Conservation (phyloP, 345 rosid genomes). For the Rhodamnia rubescens region DNA sequence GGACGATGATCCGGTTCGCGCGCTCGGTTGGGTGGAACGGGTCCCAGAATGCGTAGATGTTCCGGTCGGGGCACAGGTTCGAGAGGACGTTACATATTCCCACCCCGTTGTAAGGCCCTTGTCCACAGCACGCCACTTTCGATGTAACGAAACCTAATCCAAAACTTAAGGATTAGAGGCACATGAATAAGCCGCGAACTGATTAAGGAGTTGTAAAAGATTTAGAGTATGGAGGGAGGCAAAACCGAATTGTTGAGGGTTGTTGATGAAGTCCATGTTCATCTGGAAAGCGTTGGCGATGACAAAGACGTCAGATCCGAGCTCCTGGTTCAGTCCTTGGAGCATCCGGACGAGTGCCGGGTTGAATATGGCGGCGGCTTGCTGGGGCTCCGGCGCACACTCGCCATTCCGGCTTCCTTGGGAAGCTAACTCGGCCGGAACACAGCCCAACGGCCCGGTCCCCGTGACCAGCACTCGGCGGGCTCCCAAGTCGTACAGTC, state of each 20-base stretch:
- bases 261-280: slow-evolving; percentile 28
- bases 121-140: slow-evolving; percentile 45
- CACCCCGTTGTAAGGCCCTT: slow-evolving; percentile 37
- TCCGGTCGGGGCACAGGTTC: slow-evolving; percentile 34
- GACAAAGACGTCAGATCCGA: slow-evolving; percentile 28
- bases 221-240: not conserved
- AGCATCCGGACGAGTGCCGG: slow-evolving; percentile 25
- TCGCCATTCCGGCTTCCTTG: slow-evolving; percentile 27
- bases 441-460: slow-evolving; percentile 45
- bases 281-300: slow-evolving; percentile 15
- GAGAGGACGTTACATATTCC: slow-evolving; percentile 28
- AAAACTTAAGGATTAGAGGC: not conserved
- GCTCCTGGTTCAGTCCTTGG: slow-evolving; percentile 16
- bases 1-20: slow-evolving; percentile 20
- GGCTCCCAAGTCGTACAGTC: slow-evolving; percentile 29
- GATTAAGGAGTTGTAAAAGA: not conserved
- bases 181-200: not conserved
- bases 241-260: slow-evolving; percentile 31
- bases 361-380: slow-evolving; percentile 28
- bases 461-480: slow-evolving; percentile 37
- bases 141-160: slow-evolving; percentile 32
- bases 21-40: slow-evolving; percentile 39
- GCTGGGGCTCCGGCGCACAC: slow-evolving; percentile 23
- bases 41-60: slow-evolving; percentile 37
- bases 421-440: slow-evolving; percentile 31